Evolutionary conservation across 1,139 yeast species (phyloP).

Genomic region (Taphrina deformans): DNA sequence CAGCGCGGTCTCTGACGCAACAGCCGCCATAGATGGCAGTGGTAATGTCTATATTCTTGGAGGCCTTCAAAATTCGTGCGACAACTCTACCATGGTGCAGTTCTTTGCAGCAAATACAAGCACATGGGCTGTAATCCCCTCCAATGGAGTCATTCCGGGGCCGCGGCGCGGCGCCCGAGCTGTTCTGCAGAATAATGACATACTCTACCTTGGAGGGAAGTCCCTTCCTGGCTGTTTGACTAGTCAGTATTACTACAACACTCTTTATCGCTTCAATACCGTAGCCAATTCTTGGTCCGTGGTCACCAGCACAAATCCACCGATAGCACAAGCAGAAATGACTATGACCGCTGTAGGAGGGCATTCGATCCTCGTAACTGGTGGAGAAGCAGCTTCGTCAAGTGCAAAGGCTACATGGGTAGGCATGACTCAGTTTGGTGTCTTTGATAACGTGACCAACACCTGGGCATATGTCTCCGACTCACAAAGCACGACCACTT

Average conservation of each 20-base stretch:
- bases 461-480: slow-evolving; percentile 24
- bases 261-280: slow-evolving; percentile 8
- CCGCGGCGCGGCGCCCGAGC: slow-evolving; percentile 26
- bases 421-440: slow-evolving; percentile 22
- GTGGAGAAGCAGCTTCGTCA: slow-evolving; percentile 24
- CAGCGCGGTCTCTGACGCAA: slow-evolving; percentile 12
- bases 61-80: slow-evolving; percentile 7
- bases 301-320: slow-evolving; percentile 9
- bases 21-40: not conserved
- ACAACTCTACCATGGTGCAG: not conserved
- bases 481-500: not conserved
- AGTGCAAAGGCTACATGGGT: slow-evolving; percentile 25
- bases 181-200: not conserved
- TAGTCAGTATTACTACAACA: slow-evolving; percentile 26
- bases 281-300: not conserved
- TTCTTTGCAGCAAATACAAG: not conserved
- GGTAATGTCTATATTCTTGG: slow-evolving; percentile 16
- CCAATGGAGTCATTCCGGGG: slow-evolving; percentile 10
- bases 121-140: not conserved
- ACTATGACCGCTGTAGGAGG: slow-evolving; percentile 7
- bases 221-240: slow-evolving; percentile 13
- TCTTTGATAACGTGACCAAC: not conserved
- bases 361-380: slow-evolving; percentile 1
- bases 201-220: slow-evolving; percentile 27
- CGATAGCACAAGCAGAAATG: slow-evolving; percentile 30